Conservation (phyloP, 1,284 basidiomycete species). For the Somion occarium region DNA sequence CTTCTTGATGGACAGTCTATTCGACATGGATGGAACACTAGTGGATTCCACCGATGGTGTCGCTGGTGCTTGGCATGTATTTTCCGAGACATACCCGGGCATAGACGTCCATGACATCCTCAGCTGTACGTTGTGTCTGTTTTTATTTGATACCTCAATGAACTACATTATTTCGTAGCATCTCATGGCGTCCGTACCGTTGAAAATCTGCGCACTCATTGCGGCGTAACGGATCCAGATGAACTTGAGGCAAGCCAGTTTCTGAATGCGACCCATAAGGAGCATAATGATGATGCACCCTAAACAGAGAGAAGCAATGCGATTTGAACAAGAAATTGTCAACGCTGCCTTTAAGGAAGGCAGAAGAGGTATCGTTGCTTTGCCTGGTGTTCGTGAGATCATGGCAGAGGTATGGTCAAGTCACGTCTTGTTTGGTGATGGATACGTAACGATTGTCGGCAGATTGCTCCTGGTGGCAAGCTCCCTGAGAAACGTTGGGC, state of each 20-base stretch:
- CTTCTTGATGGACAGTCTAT: slow-evolving; percentile 43
- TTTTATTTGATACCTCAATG: slow-evolving; percentile 4
- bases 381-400: slow-evolving; percentile 56
- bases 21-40: slow-evolving; percentile 79
- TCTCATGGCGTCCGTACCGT: slow-evolving; percentile 78
- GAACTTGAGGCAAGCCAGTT: slow-evolving; percentile 52
- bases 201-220: slow-evolving; percentile 72
- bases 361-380: slow-evolving; percentile 50
- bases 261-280: background rate
- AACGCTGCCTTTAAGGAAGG: slow-evolving; percentile 48
- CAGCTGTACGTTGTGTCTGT: slow-evolving; percentile 41
- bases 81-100: slow-evolving; percentile 56
- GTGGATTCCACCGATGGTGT: slow-evolving; percentile 72
- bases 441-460: background rate
- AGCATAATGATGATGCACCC: slow-evolving; percentile 1
- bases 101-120: slow-evolving; percentile 61
- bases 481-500: slow-evolving; percentile 58
- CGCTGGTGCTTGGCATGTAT: slow-evolving; percentile 69
- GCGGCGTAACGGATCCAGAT: slow-evolving; percentile 62
- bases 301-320: slow-evolving; percentile 52
- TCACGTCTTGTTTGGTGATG: background rate
- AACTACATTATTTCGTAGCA: slow-evolving; percentile 35
- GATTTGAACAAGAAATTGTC: slow-evolving; percentile 68
- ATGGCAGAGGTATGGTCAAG: slow-evolving; percentile 42
- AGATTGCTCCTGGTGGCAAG: slow-evolving; percentile 42